These are phyloP conservation scores for Ensete ventricosum DNA, from an alignment of 176 grass and related monocot species.

Conservation along the genomic window DNA sequence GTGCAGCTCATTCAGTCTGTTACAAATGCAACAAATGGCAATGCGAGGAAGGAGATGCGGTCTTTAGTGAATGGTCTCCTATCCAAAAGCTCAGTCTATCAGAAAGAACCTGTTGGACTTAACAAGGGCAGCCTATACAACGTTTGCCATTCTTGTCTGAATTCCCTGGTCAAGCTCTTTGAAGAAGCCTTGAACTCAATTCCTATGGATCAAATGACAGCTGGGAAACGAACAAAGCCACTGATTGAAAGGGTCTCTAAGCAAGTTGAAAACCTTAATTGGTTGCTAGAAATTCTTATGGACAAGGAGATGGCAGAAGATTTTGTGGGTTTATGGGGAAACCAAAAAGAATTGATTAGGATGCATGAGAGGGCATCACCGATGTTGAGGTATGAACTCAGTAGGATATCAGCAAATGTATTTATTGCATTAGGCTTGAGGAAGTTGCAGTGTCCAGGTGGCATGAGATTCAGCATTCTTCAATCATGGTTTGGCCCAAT, in stretches of 20 bases:
- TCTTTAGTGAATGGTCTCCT: slow-evolving; percentile 53
- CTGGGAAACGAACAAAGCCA: slow-evolving; percentile 26
- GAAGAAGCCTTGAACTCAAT: slow-evolving; percentile 43
- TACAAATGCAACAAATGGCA: slow-evolving; percentile 55
- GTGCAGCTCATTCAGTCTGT: slow-evolving; percentile 58
- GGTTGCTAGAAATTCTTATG: slow-evolving; percentile 67
- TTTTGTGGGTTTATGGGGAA: slow-evolving; percentile 59
- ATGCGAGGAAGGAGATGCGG: slow-evolving; percentile 61
- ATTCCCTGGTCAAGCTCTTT: slow-evolving; percentile 63
- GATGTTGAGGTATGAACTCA: slow-evolving; percentile 63
- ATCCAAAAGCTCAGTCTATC: slow-evolving; percentile 51
- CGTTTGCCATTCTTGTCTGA: slow-evolving; percentile 59
- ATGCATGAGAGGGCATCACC: slow-evolving; percentile 53
- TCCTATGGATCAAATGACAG: not conserved
- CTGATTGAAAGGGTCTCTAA: slow-evolving; percentile 47
- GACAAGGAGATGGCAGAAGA: slow-evolving; percentile 72
- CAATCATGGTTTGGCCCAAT: slow-evolving; percentile 75
- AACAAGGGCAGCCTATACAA: slow-evolving; percentile 51
- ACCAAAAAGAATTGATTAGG: slow-evolving; percentile 35
- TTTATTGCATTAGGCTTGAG: slow-evolving; percentile 64
- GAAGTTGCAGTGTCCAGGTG: slow-evolving; percentile 49
- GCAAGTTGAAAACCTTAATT: slow-evolving; percentile 72
- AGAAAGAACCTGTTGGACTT: slow-evolving; percentile 41
- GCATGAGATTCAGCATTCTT: slow-evolving; percentile 40
- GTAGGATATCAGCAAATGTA: slow-evolving; percentile 58